Conservation (phyloP, 306 rosid genomes). For the Gleditsia sinensis region DNA sequence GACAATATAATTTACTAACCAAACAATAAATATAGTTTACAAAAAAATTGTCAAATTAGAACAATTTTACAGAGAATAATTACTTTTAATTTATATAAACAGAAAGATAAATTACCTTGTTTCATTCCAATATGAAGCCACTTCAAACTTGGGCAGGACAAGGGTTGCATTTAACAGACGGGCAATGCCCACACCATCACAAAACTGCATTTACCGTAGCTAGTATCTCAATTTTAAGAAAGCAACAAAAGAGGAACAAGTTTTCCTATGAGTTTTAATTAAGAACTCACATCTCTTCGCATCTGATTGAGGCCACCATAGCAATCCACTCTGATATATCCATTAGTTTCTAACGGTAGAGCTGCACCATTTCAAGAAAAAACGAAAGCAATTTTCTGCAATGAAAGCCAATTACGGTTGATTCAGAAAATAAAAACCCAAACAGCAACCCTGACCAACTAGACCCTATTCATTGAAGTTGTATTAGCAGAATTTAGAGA, state of each 20-base stretch:
- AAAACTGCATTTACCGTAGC: slow-evolving; percentile 59
- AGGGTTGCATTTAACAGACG: slow-evolving; percentile 82
- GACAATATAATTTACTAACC: slow-evolving; percentile 1
- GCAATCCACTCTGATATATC: slow-evolving; percentile 94
- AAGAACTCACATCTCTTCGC: slow-evolving; percentile 87
- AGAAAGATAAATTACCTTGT: slow-evolving; percentile 57
- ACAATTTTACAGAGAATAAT: not conserved
- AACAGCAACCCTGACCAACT: slow-evolving; percentile 28
- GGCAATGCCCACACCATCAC: slow-evolving; percentile 95
- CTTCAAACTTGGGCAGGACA: slow-evolving; percentile 91
- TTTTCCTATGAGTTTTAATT: not conserved
- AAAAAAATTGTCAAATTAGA: not conserved
- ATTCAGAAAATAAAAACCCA: slow-evolving; percentile 59
- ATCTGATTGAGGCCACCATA: slow-evolving; percentile 94
- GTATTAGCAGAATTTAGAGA: not conserved
- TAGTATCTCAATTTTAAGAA: slow-evolving; percentile 27
- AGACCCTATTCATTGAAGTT: slow-evolving; percentile 2
- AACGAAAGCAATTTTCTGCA: slow-evolving; percentile 70
- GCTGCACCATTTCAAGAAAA: slow-evolving; percentile 76
- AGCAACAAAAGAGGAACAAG: slow-evolving; percentile 14
- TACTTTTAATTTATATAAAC: not conserved
- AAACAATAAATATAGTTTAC: slow-evolving; percentile 6
- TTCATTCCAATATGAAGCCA: slow-evolving; percentile 94
- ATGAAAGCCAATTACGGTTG: slow-evolving; percentile 70
- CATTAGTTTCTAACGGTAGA: slow-evolving; percentile 69